Evolutionary conservation across 768 basidiomycete species (phyloP), one percentile per base, ranked within the genome.

Genomic region (Boletus subparvulus): DNA sequence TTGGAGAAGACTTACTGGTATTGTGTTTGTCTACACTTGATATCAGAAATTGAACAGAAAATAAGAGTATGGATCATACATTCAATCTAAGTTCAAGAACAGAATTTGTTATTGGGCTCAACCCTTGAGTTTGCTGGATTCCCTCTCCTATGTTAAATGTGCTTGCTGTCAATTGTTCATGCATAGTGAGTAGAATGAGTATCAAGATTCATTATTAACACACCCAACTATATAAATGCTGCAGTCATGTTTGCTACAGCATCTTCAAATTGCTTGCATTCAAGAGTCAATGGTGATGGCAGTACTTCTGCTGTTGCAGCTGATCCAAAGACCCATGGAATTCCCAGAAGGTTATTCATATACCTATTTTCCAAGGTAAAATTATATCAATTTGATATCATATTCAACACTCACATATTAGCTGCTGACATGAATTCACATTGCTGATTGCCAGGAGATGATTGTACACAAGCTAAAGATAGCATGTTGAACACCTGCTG

Each of bases 181-280:
- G 30, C 10, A 32, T 28, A 16, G 2, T 26, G 36, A 36, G 36
- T 28, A 16, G 36, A 16, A 36, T 36, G 6, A 14, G 0, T 14
- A 6, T 16, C 6, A 36, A 6, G 13, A 14, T 36, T 36, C 16
- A 36, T 14, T 36, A 11, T 45, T 8, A 1, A 35, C 46, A 59
- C 26, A 59, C 60, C 53, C 16, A 55, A 10, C 60, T 56, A 61
- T 13, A 61, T 39, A 13, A 41, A 35, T 40, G 36, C 30, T 8
- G 60, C 56, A 44, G 52, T 26, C 3, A 35, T 12, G 12, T 48
- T 26, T 37, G 52, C 52, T 14, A 59, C 9, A 13, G 47, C 47
- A 59, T 44, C 30, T 44, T 61, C 50, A 37, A 61, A 45, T 24
- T 59, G 24, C 8, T 5, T 16, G 4, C 6, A 3, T 1, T 11